phyloP scores from a whole-genome alignment of 2,329 filamentous ascomycete species.

The Phialophora tarda region DNA sequence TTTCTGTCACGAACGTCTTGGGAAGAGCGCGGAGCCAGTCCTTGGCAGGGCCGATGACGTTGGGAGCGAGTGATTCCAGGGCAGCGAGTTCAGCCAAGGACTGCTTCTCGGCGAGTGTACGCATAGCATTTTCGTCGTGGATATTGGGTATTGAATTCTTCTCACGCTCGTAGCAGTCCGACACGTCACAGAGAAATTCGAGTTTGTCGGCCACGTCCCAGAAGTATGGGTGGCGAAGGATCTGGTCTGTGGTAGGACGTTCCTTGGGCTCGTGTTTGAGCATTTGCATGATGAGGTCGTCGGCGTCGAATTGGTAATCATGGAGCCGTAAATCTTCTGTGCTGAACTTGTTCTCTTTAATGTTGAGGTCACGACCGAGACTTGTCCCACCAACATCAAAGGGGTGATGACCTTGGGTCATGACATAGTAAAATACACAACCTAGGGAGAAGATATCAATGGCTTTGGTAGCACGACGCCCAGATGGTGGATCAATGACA shows the following conservation, averaged over 20 bases:
- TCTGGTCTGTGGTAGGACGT: conserved; percentile 74
- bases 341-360: conserved; percentile 84
- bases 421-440: conserved; percentile 98
- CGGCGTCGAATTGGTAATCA: conserved; percentile 83
- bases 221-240: conserved; percentile 95
- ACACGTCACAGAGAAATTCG: conserved; percentile 92
- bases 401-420: conserved; percentile 88
- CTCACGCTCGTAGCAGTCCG: conserved; percentile 95
- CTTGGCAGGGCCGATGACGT: conserved; percentile 49
- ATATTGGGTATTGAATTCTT: conserved; percentile 48
- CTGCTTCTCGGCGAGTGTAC: conserved; percentile 32
- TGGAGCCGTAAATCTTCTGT: conserved; percentile 75
- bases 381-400: conserved; percentile 94
- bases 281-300: conserved; percentile 86
- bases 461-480: conserved; percentile 85
- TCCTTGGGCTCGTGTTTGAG: conserved; percentile 67
- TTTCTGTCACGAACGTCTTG: conserved; percentile 80
- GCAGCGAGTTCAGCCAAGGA: conserved; percentile 48
- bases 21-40: conserved; percentile 82
- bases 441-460: conserved; percentile 98
- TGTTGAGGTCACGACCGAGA: conserved; percentile 90
- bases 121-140: conserved; percentile 34
- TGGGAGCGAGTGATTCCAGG: conserved; percentile 60
- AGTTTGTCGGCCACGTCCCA: conserved; percentile 89
- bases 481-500: conserved; percentile 62